Percentiles rank a stretch among this genome's conserved stretches.
Conservation (phyloP, 2,329 filamentous ascomycete genomes). For the Trichoderma lentiforme region DNA sequence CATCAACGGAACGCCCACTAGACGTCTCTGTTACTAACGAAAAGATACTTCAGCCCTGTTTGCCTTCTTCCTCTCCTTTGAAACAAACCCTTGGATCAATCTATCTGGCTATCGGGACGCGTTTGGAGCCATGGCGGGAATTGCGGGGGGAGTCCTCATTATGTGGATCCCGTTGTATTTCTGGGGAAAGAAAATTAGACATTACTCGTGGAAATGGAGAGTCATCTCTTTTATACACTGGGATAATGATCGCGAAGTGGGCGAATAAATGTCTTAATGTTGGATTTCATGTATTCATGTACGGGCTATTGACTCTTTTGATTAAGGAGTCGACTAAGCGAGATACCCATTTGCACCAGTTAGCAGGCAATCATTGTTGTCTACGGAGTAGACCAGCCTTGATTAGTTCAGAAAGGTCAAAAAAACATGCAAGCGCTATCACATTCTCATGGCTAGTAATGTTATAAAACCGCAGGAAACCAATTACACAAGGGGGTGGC, state of each 20-base stretch:
- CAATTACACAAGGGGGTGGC: neutral
- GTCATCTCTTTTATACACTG: slow-evolving; percentile 46
- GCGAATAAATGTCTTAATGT: slow-evolving; percentile 39
- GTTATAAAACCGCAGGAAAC: neutral
- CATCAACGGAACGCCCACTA: neutral
- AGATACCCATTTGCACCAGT: neutral
- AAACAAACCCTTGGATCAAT: slow-evolving; percentile 57
- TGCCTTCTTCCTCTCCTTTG: slow-evolving; percentile 58
- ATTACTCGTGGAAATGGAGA: slow-evolving; percentile 47
- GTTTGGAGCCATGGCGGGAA: slow-evolving; percentile 57
- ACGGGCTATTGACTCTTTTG: neutral
- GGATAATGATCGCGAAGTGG: slow-evolving; percentile 52
- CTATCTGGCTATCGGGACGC: slow-evolving; percentile 47
- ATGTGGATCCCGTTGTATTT: slow-evolving; percentile 50
- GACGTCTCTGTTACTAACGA: slow-evolving; percentile 14
- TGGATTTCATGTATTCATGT: neutral
- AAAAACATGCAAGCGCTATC: neutral
- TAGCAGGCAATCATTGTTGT: neutral
- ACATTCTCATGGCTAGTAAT: neutral
- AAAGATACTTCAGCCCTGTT: slow-evolving; percentile 41
- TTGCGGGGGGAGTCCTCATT: slow-evolving; percentile 45
- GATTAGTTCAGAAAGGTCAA: neutral
- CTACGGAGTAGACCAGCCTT: neutral
- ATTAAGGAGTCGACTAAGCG: slow-evolving; percentile 15
- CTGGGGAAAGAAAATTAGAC: slow-evolving; percentile 48